These are phyloP conservation scores for Passiflora organensis DNA, from an alignment of 345 rosid species.

Conservation along the genomic window DNA sequence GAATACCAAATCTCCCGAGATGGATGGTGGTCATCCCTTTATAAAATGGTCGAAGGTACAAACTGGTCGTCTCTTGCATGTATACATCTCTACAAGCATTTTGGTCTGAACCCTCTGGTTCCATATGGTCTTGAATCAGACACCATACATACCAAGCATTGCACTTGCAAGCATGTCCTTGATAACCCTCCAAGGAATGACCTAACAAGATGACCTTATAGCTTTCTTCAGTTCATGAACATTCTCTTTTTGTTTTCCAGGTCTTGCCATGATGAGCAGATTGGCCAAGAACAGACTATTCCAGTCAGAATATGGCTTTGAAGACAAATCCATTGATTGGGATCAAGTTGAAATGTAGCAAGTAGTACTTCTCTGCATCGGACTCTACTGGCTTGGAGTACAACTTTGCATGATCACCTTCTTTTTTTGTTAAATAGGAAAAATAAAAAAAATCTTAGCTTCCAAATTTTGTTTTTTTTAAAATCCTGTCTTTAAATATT, in stretches of 20 bases:
- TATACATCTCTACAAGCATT: no score
- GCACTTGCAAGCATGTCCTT: background rate
- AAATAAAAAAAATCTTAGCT: no score
- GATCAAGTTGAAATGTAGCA: constrained; percentile 43
- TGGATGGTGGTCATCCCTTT: constrained; percentile 94
- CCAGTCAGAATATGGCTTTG: constrained; percentile 31
- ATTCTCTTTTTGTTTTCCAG: constrained; percentile 30
- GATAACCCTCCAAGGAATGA: no score
- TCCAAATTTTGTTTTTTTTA: no score
- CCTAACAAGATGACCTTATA: no score
- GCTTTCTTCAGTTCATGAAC: background rate
- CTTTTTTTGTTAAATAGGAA: no score
- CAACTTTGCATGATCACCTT: no score
- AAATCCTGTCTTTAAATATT: no score
- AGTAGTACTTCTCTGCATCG: background rate
- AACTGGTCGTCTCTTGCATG: no score
- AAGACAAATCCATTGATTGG: constrained; percentile 52
- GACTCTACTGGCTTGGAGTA: background rate
- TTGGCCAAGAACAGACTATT: constrained; percentile 49
- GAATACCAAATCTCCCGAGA: constrained; percentile 55
- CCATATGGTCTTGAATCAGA: no score
- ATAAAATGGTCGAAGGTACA: constrained; percentile 87
- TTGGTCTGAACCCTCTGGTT: no score
- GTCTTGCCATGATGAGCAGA: constrained; percentile 75
- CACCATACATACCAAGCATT: no score